Evolutionary conservation across 2,329 filamentous ascomycete species (phyloP).

Genomic region (Thielaviopsis populi): DNA sequence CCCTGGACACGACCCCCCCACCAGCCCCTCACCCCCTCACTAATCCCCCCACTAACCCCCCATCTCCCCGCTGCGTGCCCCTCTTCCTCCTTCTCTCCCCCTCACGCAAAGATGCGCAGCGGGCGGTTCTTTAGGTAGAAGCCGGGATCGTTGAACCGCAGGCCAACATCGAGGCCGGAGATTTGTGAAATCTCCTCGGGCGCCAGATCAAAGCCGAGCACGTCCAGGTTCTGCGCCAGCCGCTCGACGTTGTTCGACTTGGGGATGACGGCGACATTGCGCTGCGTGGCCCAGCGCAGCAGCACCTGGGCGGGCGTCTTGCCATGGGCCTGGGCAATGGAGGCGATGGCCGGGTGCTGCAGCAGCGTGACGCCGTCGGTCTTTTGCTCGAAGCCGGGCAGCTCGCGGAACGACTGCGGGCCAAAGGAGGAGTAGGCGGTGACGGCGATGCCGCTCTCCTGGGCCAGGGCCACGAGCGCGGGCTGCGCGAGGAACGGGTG

Average conservation of each 20-base stretch:
- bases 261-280: constrained; percentile 65
- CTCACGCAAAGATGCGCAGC: constrained; percentile 37
- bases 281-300: constrained; percentile 76
- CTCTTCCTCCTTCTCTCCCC: not conserved
- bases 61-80: no score
- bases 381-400: constrained; percentile 28
- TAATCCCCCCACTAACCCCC: no score
- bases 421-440: constrained; percentile 80
- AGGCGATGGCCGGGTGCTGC: constrained; percentile 49
- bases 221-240: constrained; percentile 52
- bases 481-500: constrained; percentile 75
- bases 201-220: constrained; percentile 49
- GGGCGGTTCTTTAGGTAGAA: constrained; percentile 28
- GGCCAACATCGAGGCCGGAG: constrained; percentile 44
- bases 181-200: constrained; percentile 53
- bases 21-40: no score
- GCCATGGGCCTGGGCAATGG: constrained; percentile 51
- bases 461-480: constrained; percentile 53
- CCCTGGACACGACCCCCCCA: not conserved
- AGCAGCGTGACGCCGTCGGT: constrained; percentile 54
- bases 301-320: constrained; percentile 69
- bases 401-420: constrained; percentile 62
- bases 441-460: constrained; percentile 54
- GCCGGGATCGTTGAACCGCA: constrained; percentile 60
- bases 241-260: constrained; percentile 46